Evolutionary conservation across 257 asterid species (phyloP).

Genomic region (Dorcoceras hygrometricum): DNA sequence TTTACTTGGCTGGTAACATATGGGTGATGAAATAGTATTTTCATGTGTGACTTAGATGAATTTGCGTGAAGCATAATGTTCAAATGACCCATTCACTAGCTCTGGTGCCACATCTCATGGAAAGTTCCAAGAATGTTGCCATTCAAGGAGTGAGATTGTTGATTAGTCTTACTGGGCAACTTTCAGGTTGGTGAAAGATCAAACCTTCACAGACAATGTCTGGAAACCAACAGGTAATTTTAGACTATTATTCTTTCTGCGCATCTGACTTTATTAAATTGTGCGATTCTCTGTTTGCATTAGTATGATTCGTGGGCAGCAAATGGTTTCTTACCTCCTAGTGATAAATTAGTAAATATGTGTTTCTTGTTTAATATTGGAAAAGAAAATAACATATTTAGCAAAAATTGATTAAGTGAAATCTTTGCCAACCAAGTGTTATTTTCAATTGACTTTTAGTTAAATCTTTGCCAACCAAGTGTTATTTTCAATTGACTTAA

Average conservation of each 20-base stretch:
- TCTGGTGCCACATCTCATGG: slow-evolving; percentile 8
- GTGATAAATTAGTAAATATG: not conserved
- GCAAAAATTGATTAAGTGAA: not conserved
- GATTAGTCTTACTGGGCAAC: slow-evolving; percentile 38
- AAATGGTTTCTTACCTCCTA: not conserved
- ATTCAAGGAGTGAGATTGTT: slow-evolving; percentile 18
- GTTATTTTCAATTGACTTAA: not conserved
- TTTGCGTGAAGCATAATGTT: slow-evolving; percentile 23
- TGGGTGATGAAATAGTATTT: slow-evolving; percentile 28
- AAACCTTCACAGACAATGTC: slow-evolving; percentile 56
- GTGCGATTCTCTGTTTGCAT: not conserved
- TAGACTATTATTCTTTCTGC: not conserved
- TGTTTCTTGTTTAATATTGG: not conserved
- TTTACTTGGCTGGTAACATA: slow-evolving; percentile 22
- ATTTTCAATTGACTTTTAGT: not conserved
- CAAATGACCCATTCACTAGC: slow-evolving; percentile 26
- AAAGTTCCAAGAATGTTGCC: slow-evolving; percentile 13
- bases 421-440: not conserved
- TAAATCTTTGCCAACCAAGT: not conserved
- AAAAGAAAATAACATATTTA: no score
- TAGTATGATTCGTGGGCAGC: not conserved
- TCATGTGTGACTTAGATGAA: slow-evolving; percentile 28
- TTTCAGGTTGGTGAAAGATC: slow-evolving; percentile 67
- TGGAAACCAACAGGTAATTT: slow-evolving; percentile 46
- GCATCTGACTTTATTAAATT: not conserved